A percentile compares a stretch with the other conserved stretches of the same genome.
Conservation (phyloP, 768 basidiomycete species). For the Clitopilus hobsonii region DNA sequence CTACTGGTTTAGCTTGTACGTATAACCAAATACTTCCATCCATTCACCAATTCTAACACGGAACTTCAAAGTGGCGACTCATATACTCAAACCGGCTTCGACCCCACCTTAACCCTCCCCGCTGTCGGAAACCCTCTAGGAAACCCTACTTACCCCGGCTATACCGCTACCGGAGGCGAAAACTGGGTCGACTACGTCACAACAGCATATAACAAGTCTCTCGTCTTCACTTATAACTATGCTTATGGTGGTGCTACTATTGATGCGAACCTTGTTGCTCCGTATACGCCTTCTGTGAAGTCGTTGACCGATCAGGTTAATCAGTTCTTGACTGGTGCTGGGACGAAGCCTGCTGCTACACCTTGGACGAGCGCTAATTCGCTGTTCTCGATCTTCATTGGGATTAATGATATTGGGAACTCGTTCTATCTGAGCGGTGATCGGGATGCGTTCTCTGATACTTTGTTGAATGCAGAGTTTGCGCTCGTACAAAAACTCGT, state of each 20-base stretch:
- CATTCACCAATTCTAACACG: neutral
- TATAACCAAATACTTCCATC: neutral
- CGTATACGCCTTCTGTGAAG: slow-evolving; percentile 45
- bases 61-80: slow-evolving; percentile 44
- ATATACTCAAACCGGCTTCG: slow-evolving; percentile 55
- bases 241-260: slow-evolving; percentile 68
- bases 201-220: slow-evolving; percentile 45
- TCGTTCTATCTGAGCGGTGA: slow-evolving; percentile 44
- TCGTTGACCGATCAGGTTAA: slow-evolving; percentile 60
- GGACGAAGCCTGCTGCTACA: slow-evolving; percentile 41
- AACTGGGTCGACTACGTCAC: slow-evolving; percentile 61
- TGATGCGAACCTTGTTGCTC: slow-evolving; percentile 49
- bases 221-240: slow-evolving; percentile 57
- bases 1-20: slow-evolving; percentile 60
- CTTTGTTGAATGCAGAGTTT: slow-evolving; percentile 35
- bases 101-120: slow-evolving; percentile 33
- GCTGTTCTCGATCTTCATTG: slow-evolving; percentile 67
- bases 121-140: slow-evolving; percentile 43
- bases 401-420: slow-evolving; percentile 66
- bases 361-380: slow-evolving; percentile 55
- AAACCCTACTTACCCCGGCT: slow-evolving; percentile 52
- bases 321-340: slow-evolving; percentile 45
- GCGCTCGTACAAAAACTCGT: slow-evolving; percentile 45
- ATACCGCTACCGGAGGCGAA: slow-evolving; percentile 46
- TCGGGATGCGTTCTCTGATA: slow-evolving; percentile 38